Evolutionary conservation across 2,329 filamentous ascomycete species (phyloP), one percentile per base, ranked within the genome.

Genomic region (Aspergillus hiratsukae): DNA sequence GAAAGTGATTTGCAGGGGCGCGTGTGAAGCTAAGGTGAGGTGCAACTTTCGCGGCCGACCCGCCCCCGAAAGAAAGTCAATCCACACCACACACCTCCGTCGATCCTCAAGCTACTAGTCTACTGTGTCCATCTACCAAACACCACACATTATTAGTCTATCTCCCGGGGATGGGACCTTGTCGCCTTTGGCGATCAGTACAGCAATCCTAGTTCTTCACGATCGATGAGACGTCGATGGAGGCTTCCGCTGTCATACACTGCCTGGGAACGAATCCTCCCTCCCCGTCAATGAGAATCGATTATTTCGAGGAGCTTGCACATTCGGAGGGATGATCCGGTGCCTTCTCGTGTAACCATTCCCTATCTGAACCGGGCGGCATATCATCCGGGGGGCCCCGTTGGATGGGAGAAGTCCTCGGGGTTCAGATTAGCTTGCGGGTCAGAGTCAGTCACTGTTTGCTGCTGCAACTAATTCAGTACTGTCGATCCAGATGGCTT

Each of bases 311-410:
- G 51, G 55, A 46, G 57, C 56, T 60, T 51, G 52, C 52, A 43
- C 49, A 50, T 52, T 55, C 64, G 63, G 68, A 66, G 65, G 63
- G 61, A 60, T 59, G 64, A 61, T 59, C 69, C 66, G 66, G 58
- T 53, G 61, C 58, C 60, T 60, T 52, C 52, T 54, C 45, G 68
- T 72, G 58, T 64, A 62, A 71, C 68, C 27, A 51, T 46, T 23
- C 41, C 49, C 49, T 61, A 67, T 66, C 58, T 63, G 56, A 66
- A 66, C 61, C 57, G 56, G 65, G 54, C 66, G 60, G 64, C 62
- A 66, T 67, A 61, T 64, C 64, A 67, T 70, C 69, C 66, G 61
- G 63, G 49, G 61, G 55, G 58, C 64, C 64, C 61, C 60, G 66
- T 67, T 69, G 64, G 63, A 64, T 52, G 60, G 51, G 53, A 58